Evolutionary conservation across 805 yeast genomes (phyloP), one percentile per base, ranked within the genome.

Genomic region (Yarrowia yakushimensis): DNA sequence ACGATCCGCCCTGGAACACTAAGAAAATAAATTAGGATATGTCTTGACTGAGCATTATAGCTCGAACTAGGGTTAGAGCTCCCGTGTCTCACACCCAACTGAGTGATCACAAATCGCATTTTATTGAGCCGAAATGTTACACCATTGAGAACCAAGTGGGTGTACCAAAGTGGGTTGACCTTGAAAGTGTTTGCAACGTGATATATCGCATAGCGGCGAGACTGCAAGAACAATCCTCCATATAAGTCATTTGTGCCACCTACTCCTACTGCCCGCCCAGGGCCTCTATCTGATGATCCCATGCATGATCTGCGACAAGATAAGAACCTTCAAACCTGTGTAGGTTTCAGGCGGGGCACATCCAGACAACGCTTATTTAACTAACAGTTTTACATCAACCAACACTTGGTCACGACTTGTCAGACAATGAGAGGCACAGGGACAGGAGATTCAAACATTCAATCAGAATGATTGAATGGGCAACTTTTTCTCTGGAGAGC

Each of bases 241-340:
- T 17, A 12, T 7, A n/a, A 31, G 34, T n/a, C 17, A 4, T 31
- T n/a, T 4, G 12, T n/a, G 17, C 17, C 22, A 17, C 39, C 17
- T 37, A 9, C 20, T 11, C 15, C 23, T 37, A 11, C 23, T 37
- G 23, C 41, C 18, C 20, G 20, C 20, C 20, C 41, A 15, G 22
- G 23, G 31, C 34, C n/a, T 17, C 50, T 27, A 28, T 28, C 50
- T 12, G 33, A 45, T 30, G 17, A 15, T 20, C 52, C 52, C 52
- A 30, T 45, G 52, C 52, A 45, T 45, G 52, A 45, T 45, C 52
- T 45, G 52, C 52, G 30, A 13, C 36, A 30, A 25, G 52, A 45
- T 45, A 45, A 45, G 52, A 45, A 30, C 52, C n/a, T 20, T 45
- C 52, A 45, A 18, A 28, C 36, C 27, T 4, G 13, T 25, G 27